phyloP scores from a whole-genome alignment of 768 basidiomycete genomes.

The Kwoniella europaea region DNA sequence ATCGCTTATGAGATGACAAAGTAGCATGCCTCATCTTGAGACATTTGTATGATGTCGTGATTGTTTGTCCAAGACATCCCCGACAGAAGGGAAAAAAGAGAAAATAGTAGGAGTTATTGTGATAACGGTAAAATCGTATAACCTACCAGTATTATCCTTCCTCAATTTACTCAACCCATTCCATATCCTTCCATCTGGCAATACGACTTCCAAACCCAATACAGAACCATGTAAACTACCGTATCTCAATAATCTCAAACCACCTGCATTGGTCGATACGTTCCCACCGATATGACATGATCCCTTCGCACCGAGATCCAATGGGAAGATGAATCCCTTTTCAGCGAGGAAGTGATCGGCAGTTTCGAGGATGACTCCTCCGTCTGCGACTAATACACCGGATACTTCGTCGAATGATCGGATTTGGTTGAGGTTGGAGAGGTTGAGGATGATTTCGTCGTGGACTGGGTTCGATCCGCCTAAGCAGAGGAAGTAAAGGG shows the following conservation, averaged over 20 bases:
- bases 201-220: conserved; percentile 90
- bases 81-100: too few species aligned
- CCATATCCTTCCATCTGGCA: conserved; percentile 90
- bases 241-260: conserved; percentile 89
- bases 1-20: too few species aligned
- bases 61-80: too few species aligned
- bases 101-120: too few species aligned
- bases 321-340: conserved; percentile 91
- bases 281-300: conserved; percentile 99
- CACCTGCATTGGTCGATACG: conserved; percentile 95
- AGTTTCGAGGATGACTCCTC: conserved; percentile 88
- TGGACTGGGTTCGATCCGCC: conserved; percentile 82
- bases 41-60: too few species aligned
- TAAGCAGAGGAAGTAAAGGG: conserved; percentile 20
- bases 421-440: conserved; percentile 75
- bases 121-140: too few species aligned
- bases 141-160: conserved; percentile 93
- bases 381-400: conserved; percentile 88
- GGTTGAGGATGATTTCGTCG: conserved; percentile 84
- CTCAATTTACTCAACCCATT: conserved; percentile 84
- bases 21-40: too few species aligned
- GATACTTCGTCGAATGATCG: conserved; percentile 62
- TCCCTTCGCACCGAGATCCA: conserved; percentile 94
- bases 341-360: conserved; percentile 84
- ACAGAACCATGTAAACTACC: conserved; percentile 94